These are phyloP conservation scores for Skeletonema menzelii DNA, from an alignment of 108 stramenopile genomes.

Conservation along the genomic window DNA sequence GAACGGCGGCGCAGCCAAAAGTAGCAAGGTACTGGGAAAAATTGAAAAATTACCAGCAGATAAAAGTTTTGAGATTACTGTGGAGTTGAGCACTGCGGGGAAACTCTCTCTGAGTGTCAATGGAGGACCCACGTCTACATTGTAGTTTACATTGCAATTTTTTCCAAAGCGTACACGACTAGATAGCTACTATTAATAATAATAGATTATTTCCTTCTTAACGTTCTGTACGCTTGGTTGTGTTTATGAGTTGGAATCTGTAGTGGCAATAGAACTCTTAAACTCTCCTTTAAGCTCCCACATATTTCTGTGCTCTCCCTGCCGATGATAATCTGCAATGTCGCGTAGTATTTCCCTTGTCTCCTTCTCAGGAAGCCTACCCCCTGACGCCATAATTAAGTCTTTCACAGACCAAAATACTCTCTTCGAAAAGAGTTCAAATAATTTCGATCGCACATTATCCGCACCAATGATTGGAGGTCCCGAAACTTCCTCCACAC, in stretches of 20 bases:
- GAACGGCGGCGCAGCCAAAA: constrained; percentile 12
- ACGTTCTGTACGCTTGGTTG: neutral
- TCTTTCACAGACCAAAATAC: constrained; percentile 81
- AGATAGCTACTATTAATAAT: neutral
- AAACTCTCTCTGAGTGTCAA: constrained; percentile 36
- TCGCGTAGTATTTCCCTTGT: constrained; percentile 71
- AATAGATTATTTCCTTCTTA: neutral
- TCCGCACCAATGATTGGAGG: constrained; percentile 50
- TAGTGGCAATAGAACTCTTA: constrained; percentile 20
- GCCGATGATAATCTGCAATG: constrained; percentile 79
- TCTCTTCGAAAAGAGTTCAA: constrained; percentile 77
- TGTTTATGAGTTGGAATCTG: constrained; percentile 3
- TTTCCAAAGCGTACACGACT: neutral
- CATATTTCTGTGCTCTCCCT: constrained; percentile 80
- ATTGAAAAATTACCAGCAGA: constrained; percentile 36
- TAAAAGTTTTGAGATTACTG: constrained; percentile 41
- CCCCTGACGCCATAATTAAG: constrained; percentile 48
- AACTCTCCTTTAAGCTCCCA: constrained; percentile 62
- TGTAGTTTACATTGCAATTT: constrained; percentile 9
- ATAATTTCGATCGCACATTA: constrained; percentile 62
- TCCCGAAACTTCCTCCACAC: constrained; percentile 12
- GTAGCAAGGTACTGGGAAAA: constrained; percentile 44
- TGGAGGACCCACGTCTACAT: constrained; percentile 39
- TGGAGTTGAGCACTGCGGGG: constrained; percentile 39
- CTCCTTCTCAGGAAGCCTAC: constrained; percentile 70